Evolutionary conservation across 768 basidiomycete genomes (phyloP).

Genomic region (Suillus occidentalis): DNA sequence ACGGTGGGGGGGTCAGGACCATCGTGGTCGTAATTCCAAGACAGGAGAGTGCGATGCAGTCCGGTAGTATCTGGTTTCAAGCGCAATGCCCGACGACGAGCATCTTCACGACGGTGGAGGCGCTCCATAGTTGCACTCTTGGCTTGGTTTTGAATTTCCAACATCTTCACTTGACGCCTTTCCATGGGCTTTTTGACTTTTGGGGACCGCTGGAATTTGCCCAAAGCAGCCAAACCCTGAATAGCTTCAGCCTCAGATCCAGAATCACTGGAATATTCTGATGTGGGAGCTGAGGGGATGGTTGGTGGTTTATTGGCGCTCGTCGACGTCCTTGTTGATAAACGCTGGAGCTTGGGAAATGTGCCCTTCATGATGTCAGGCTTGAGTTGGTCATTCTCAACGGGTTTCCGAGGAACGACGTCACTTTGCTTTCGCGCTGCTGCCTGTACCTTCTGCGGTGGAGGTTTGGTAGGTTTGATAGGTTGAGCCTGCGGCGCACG

Average conservation of each 20-base stretch:
- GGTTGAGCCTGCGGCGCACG: slow-evolving; percentile 11
- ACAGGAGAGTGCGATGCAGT: slow-evolving; percentile 75
- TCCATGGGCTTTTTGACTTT: slow-evolving; percentile 55
- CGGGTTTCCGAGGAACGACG: slow-evolving; percentile 11
- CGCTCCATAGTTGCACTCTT: slow-evolving; percentile 50
- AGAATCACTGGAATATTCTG: slow-evolving; percentile 44
- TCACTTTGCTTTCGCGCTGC: slow-evolving; percentile 2
- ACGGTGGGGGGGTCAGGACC: slow-evolving; percentile 63
- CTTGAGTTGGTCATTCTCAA: slow-evolving; percentile 30
- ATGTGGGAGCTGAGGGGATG: slow-evolving; percentile 10
- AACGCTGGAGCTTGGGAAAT: slow-evolving; percentile 45
- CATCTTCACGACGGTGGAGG: slow-evolving; percentile 57
- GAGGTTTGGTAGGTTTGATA: slow-evolving; percentile 15
- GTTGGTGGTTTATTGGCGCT: slow-evolving; percentile 34
- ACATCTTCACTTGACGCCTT: slow-evolving; percentile 61
- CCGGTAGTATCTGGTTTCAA: slow-evolving; percentile 80
- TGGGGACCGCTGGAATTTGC: slow-evolving; percentile 60
- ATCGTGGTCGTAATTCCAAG: slow-evolving; percentile 81
- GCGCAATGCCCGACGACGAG: slow-evolving; percentile 60
- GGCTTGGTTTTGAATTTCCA: slow-evolving; percentile 50
- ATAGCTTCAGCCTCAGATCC: slow-evolving; percentile 51
- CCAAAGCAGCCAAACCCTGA: slow-evolving; percentile 51
- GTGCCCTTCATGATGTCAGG: slow-evolving; percentile 35
- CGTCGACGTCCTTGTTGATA: slow-evolving; percentile 25
- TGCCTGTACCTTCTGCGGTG: slow-evolving; percentile 23